Evolutionary conservation across 1,139 yeast genomes (phyloP), one percentile per base, ranked within the genome.

Genomic region (Saccharomyces uvarum): DNA sequence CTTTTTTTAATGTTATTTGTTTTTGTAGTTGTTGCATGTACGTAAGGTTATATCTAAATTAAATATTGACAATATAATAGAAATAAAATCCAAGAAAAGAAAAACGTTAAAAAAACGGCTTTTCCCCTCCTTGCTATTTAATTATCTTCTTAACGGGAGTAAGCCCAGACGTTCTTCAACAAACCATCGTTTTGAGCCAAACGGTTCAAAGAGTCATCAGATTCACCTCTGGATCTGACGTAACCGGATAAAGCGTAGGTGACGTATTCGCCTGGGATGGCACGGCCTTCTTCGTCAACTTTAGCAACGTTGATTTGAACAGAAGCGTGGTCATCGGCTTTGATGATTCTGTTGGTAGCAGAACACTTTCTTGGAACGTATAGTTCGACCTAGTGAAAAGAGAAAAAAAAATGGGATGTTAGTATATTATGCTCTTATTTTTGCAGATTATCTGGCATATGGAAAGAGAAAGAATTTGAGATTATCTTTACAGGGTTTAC

Each of bases 281-380:
- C 95, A 77, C 88, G 91, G 71, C 99, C 99, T 75, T 87, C 86
- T 76, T 84, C 97, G 76, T 93, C 97, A 73, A 86, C 89, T 76
- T 84, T 83, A 71, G 88, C 90, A 68, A 86, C 78, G 84, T 84
- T 85, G 78, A 86, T 82, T 77, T 93, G 99, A 72, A 95, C 98
- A 67, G 98, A 88, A 70, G 98, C 95, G 79, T 93, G 99, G 82
- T 93, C 99, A 85, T 93, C 91, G 75, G 99, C 95, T 85, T 89
- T 90, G 86, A 93, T 91, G 83, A 95, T 90, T 84, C 98, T 91
- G 97, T 90, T 91, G 82, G 99, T 90, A 76, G 99, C 99, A 81
- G 98, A 93, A 85, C 99, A 93, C 85, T 93, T 93, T 88, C 99
- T 89, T 84, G 99, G 99, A 81, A 93, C 96, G 96, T 93, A 93